Evolutionary conservation across 2,329 filamentous ascomycete genomes (phyloP).

Genomic region (Sclerotinia minor): DNA sequence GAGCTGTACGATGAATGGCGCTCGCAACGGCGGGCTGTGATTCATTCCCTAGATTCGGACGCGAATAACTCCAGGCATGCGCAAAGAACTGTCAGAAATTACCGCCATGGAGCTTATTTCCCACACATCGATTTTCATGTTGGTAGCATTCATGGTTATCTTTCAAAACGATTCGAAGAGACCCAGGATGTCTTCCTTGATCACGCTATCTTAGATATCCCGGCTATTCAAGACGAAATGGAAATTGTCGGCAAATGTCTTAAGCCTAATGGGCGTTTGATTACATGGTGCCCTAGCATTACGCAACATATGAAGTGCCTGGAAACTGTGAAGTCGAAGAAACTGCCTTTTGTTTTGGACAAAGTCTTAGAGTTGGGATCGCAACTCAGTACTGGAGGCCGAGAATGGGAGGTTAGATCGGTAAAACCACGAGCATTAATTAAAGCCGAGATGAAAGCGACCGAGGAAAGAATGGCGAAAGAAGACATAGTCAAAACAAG

Average conservation of each 20-base stretch:
- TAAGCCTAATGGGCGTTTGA: conserved; percentile 62
- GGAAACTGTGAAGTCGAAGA: conserved; percentile 52
- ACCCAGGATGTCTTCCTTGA: conserved; percentile 61
- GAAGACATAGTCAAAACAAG: not conserved
- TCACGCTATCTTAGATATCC: conserved; percentile 73
- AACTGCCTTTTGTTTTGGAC: conserved; percentile 57
- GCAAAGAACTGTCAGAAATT: conserved; percentile 62
- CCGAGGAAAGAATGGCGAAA: conserved; percentile 12
- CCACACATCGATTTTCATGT: conserved; percentile 73
- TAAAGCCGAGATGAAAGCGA: conserved; percentile 31
- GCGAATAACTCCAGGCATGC: conserved; percentile 64
- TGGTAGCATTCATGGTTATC: conserved; percentile 63
- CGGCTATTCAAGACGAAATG: conserved; percentile 56
- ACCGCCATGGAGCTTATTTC: conserved; percentile 69
- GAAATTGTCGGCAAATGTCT: conserved; percentile 57
- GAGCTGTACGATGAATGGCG: conserved; percentile 34
- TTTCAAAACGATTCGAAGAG: conserved; percentile 53
- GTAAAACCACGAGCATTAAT: conserved; percentile 42
- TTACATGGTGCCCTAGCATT: conserved; percentile 75
- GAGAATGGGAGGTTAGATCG: conserved; percentile 63
- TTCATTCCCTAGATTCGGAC: conserved; percentile 72
- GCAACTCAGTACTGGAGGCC: conserved; percentile 51
- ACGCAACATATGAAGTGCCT: conserved; percentile 73
- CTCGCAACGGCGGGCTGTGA: conserved; percentile 59
- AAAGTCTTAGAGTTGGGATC: conserved; percentile 59